Base-by-base conservation (phyloP, 441 rosid species). In the Populus tomentosa region DNA sequence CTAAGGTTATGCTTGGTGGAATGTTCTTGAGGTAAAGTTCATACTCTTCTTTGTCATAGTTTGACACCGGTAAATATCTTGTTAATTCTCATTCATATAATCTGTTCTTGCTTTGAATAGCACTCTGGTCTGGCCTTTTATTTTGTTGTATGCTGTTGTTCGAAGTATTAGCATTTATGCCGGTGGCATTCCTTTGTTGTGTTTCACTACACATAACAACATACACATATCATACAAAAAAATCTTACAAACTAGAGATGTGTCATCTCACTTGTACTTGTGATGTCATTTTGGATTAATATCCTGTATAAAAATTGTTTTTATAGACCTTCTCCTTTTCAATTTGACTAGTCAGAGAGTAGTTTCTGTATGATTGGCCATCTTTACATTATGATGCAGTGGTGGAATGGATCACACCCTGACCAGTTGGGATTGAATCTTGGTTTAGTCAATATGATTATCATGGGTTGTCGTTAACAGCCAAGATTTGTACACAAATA, bases 1-100 rank as follows among this genome's bases (percentile, higher is more conserved):
- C 98, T 20, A 94, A 82, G 80, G 85, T 94, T 80, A 78, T 85
- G 87, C 78, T 96, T 72, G 90, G 94, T 75, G 99, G 99, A 71
- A 81, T 94, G 65, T 96, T 96, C 85, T 83, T 96, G 80, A 91
- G 99, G 99, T 96, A 82, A 87, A 46, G 11, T 70, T 76, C 42
- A 28, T 78, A 70, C 36, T 67, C 23, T 32, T 69, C 23, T 14
- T 66, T 32, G 72, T 35, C 23, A 16, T 16, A 42, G 61, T 28
- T 42, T 74, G 36, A 66, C 78, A 32, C 38, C 70, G 30, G 56
- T 71, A 61, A 67, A 68, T 71, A 38, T 74, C 36, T 72, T 63
- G 24, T 68, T n/a, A 28, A 28, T 28, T 63, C 28, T 69, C 5
- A 28, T 28, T 28, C 30, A 59, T 20, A 23, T 68, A 73, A 68